Percentiles rank a stretch among this genome's conserved stretches.
These are phyloP conservation scores for Trypanosoma brucei DNA, from an alignment of 208 protist species.

Conservation along the genomic window DNA sequence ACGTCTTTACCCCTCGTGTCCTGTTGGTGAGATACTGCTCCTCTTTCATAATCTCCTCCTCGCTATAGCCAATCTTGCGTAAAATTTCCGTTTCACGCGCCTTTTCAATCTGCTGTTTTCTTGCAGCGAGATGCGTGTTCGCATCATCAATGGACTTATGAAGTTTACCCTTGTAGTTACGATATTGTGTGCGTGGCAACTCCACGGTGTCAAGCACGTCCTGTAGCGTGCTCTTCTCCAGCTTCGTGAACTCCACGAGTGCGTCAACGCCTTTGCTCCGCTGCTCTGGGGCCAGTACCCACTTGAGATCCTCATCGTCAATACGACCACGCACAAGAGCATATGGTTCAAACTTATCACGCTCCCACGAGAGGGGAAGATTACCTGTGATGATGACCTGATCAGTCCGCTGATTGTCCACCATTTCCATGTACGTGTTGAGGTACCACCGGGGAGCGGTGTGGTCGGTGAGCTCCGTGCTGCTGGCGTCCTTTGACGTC, in stretches of 20 bases:
- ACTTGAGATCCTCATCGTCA: conserved; percentile 81
- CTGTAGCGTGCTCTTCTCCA: conserved; percentile 64
- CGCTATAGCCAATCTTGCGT: conserved; percentile 67
- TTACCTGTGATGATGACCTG: conserved; percentile 71
- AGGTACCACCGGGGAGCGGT: conserved; percentile 74
- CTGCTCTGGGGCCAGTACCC: conserved; percentile 60
- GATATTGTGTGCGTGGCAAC: conserved; percentile 72
- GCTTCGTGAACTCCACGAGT: conserved; percentile 58
- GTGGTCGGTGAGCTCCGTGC: conserved; percentile 80
- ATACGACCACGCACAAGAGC: conserved; percentile 75
- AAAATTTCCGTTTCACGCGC: conserved; percentile 72
- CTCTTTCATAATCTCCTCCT: conserved; percentile 69
- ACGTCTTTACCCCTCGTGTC: conserved; percentile 57
- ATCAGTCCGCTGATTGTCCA: conserved; percentile 68
- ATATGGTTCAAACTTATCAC: conserved; percentile 83
- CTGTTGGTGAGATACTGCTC: conserved; percentile 80
- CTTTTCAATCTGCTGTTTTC: conserved; percentile 73
- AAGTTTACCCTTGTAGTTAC: conserved; percentile 86
- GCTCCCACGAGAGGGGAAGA: conserved; percentile 72
- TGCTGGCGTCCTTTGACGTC: conserved; percentile 73
- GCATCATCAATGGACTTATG: conserved; percentile 79
- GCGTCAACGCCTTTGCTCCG: conserved; percentile 58
- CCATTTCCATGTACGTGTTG: conserved; percentile 85
- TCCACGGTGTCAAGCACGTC: conserved; percentile 83
- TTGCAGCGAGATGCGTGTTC: conserved; percentile 67